These are phyloP conservation scores for Podaxis sp. DNA, from an alignment of 768 basidiomycete genomes.

Conservation along the genomic window DNA sequence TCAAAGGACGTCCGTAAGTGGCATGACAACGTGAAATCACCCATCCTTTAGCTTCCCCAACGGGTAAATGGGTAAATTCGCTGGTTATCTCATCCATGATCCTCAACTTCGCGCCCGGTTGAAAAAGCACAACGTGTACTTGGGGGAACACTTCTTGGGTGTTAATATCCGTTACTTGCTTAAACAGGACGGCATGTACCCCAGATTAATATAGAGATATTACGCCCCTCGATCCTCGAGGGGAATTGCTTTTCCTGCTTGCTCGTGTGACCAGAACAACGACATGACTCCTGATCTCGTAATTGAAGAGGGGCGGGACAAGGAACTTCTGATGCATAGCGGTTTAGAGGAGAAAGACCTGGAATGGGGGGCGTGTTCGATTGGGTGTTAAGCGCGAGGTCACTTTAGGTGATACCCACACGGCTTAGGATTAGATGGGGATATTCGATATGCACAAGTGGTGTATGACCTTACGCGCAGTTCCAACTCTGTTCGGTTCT, in stretches of 20 bases:
- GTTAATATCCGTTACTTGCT: background rate
- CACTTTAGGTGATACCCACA: background rate
- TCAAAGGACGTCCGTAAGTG: background rate
- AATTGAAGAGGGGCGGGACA: background rate
- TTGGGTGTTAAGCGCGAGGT: background rate
- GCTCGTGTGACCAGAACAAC: background rate
- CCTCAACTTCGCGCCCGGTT: background rate
- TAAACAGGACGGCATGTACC: background rate
- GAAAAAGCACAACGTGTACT: background rate
- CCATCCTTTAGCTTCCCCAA: background rate
- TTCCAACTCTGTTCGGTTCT: too few species aligned
- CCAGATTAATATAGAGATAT: background rate
- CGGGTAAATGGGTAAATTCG: background rate
- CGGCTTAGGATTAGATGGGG: too few species aligned
- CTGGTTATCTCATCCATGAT: background rate
- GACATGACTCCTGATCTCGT: background rate
- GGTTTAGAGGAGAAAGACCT: background rate
- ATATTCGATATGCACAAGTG: too few species aligned
- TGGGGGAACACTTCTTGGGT: background rate
- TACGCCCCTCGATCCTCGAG: background rate
- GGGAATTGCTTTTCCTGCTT: background rate
- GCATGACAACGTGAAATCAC: background rate
- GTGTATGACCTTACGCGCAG: too few species aligned
- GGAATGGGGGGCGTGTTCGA: background rate
- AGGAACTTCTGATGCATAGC: background rate